Base-by-base conservation (phyloP, 257 asterid genomes). In the Solanum verrucosum region DNA sequence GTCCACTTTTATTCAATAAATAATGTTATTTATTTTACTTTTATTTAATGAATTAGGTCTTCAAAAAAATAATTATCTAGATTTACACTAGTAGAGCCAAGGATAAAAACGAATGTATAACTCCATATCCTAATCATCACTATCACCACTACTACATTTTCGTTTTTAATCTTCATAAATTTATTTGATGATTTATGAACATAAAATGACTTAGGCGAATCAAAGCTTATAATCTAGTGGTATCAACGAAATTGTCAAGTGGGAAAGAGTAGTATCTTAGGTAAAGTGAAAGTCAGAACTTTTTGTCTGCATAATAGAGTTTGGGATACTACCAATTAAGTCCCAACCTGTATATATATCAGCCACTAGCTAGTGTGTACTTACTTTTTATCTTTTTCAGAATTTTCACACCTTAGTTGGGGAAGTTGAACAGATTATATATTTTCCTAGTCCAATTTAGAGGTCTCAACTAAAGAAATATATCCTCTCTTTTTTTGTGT, bases 371-470 rank as follows among this genome's bases (percentile, higher is more conserved):
- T 37, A 38, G 82, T 78, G 70, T 49, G 44, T 18, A 49, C 44
- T 49, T 29, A 8, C 15, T 81, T 29, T 42, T 46, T 46, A 23
- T 15, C 10, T 59, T 84, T 40, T 85, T 85, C 81, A n/a, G 10
- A 71, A 38, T 11, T 44, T 67, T 85, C 87, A 85, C 87, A 85
- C 87, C 81, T 67, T 85, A 27, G 87, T 67, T 68, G 81, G 82
- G 63, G 87, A 85, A 84, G 87, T 65, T 84, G 87, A 70, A 70
- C 13, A 15, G 21, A 46, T 85, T 63, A n/a, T 65, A 37, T 84
- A 67, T 63, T 81, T 78, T 49, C 20, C 25, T 44, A 44, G 87
- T 68, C 82, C 87, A 84, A 84, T 70, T 65, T 84, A 40, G 87
- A 65, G 77, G 63, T 27, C 82, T 38, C 20, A 85, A 42, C 77